Conservation (phyloP, 805 yeast genomes). For the Kuraishia molischiana region DNA sequence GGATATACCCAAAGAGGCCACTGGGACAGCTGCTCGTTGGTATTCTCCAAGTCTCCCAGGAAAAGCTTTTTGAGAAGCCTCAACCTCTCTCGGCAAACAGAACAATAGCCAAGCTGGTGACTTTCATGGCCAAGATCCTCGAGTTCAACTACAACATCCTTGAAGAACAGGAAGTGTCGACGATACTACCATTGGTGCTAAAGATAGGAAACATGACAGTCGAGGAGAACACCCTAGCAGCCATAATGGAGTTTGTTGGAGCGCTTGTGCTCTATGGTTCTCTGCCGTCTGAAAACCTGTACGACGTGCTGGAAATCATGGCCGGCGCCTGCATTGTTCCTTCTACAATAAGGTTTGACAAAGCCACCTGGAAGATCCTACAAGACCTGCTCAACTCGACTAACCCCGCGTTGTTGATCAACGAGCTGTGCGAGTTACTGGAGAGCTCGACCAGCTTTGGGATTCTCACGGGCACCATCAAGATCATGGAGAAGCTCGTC, state of each 20-base stretch:
- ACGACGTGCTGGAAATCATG: not conserved
- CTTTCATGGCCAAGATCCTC: slow-evolving; percentile 11
- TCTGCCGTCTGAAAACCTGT: not conserved
- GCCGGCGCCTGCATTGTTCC: not conserved
- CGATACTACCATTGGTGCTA: slow-evolving; percentile 6
- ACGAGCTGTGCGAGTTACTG: not conserved
- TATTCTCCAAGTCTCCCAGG: slow-evolving; percentile 6
- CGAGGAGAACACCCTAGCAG: slow-evolving; percentile 5
- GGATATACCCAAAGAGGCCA: not conserved
- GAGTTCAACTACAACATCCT: slow-evolving; percentile 12
- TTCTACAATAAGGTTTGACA: not conserved
- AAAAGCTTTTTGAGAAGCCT: slow-evolving; percentile 3
- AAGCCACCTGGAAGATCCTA: not conserved
- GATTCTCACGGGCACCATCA: not conserved
- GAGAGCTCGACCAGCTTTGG: not conserved
- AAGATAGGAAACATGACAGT: slow-evolving; percentile 8
- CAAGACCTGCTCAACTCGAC: not conserved
- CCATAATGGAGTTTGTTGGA: not conserved
- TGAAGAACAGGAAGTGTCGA: slow-evolving; percentile 6
- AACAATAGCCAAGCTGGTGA: not conserved
- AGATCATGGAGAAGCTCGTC: not conserved
- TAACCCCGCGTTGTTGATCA: not conserved
- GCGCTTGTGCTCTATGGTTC: not conserved
- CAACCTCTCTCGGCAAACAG: slow-evolving; percentile 7
- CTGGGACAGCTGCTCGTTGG: slow-evolving; percentile 9